A percentile compares a stretch with the other conserved stretches of the same genome.
phyloP scores from a whole-genome alignment of 1,284 basidiomycete species.

The Fomitopsis betulina region DNA sequence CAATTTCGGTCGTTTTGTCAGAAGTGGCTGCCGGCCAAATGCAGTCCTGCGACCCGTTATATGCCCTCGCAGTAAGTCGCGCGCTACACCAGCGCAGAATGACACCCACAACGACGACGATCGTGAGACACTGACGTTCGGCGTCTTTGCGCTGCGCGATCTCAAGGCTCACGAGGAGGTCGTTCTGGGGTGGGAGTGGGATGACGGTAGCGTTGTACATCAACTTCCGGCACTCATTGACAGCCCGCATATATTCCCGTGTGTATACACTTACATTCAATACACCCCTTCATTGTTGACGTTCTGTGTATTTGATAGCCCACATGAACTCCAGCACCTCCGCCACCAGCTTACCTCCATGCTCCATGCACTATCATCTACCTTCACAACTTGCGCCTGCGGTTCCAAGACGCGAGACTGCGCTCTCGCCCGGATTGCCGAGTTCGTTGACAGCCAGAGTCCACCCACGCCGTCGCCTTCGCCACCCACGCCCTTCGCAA shows the following conservation, averaged over 20 bases:
- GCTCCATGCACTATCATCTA: constrained; percentile 67
- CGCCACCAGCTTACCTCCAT: constrained; percentile 66
- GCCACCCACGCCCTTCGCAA: constrained; percentile 16
- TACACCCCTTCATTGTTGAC: constrained; percentile 18
- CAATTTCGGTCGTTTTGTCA: constrained; percentile 68
- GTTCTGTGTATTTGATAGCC: constrained; percentile 30
- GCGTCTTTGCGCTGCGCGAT: constrained; percentile 78
- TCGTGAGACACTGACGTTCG: constrained; percentile 62
- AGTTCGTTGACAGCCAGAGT: constrained; percentile 50
- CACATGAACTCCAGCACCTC: constrained; percentile 48
- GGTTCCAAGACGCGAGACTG: constrained; percentile 59
- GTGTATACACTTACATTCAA: constrained; percentile 28
- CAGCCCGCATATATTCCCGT: constrained; percentile 52
- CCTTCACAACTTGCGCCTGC: constrained; percentile 78
- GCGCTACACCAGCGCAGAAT: background rate
- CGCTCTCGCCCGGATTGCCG: constrained; percentile 61
- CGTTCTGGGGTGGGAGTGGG: constrained; percentile 95
- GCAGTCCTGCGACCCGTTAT: constrained; percentile 80
- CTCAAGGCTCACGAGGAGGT: constrained; percentile 84
- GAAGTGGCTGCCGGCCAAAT: constrained; percentile 88
- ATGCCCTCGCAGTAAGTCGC: constrained; percentile 35
- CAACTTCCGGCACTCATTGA: constrained; percentile 69
- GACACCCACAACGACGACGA: constrained; percentile 11
- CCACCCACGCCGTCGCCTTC: constrained; percentile 26
- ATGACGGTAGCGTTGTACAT: constrained; percentile 88